Base-by-base conservation (phyloP, 352 stramenopile species). In the Phytopythium vexans region DNA sequence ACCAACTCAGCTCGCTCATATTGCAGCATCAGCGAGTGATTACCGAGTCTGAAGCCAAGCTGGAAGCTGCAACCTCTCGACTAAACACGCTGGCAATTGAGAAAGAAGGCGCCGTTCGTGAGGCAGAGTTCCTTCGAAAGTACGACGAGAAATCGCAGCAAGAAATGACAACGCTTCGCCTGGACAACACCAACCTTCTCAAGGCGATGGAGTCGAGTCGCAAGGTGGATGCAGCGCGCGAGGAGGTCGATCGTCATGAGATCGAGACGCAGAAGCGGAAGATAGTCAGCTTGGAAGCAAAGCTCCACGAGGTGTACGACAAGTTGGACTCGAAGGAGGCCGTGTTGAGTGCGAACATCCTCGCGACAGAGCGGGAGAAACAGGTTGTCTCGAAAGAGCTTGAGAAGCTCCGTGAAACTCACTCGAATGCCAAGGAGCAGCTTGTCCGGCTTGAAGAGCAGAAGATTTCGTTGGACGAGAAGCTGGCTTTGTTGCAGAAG, bases 101-200 rank as follows among this genome's bases (percentile, higher is more conserved):
- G 58, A 82, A 80, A 56, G 65, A 76, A 12, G 62, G 74, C 5
- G 68, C 76, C 8, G n/a, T 67, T 10, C 65, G 73, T 41, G 73
- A 86, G 15, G 55, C 62, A 3, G 58, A 65, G 3, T 86, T 79
- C 49, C 33, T 88, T 14, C 73, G 77, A 33, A 79, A 83, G 38
- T 82, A 89, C 37, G 77, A 94, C 31, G 65, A 73, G 7, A 84
- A 86, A 36, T 58, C 74, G 47, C 70, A 85, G 50, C 65, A 82
- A 33, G 77, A 89, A 42, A 41, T 92, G 40, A 67, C 64, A 41
- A 67, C 72, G 2, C 15, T 89, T 56, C 78, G 82, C 31, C 54
- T 83, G 31, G 82, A 90, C 54, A 88, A 88, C 50, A 88, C 79
- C n/a, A 89, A 88, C 46, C 53, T 90, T 34, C 67, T 92, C 8